Base-by-base conservation (phyloP, 225 moss, liverwort and hornwort genomes). In the Physcomitrium patens region DNA sequence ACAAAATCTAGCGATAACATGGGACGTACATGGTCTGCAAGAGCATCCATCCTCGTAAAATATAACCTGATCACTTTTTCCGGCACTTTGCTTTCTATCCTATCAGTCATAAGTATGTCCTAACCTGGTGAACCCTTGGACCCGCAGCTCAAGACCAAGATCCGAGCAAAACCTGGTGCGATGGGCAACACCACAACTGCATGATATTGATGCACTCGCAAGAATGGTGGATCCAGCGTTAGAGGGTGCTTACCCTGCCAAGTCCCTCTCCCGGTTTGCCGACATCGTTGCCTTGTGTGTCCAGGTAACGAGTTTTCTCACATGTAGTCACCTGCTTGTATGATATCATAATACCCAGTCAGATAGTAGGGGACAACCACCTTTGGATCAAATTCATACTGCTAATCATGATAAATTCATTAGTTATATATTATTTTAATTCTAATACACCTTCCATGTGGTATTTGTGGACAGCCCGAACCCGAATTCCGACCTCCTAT, bases 401-500 rank as follows among this genome's bases (percentile, higher is more conserved):
- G 31, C 7, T 7, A 37, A 37, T 37, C 5, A 7, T 37, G 31
- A 37, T 37, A 4, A 37, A 3, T 4, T 4, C 31, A 4, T 37
- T 37, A 37, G 31, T 37, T 37, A 7, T 37, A 7, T 37, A 37
- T 7, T 1, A 4, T 37, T 37, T 26, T 20, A 56, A 20, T 67
- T 71, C 62, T 80, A 67, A 69, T 56, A 37, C 31, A 37, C 27
- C 17, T 27, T 55, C 2, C 42, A 46, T 28, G 72, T 61, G 52
- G n/a, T 9, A 17, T 50, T 75, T 44, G 51, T 70, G 69, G 78
- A 74, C 86, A 92, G 92, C 90, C 92, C 23, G 90, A 92, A 73
- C 92, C 92, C 7, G 92, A 92, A 76, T 92, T 92, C 75, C 88
- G 92, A 73, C 92, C 92, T 57, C 90, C 92, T 3, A 92, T 92